Evolutionary conservation across 345 rosid genomes (phyloP), one percentile per base, ranked within the genome.

Genomic region (Ceriops tagal): DNA sequence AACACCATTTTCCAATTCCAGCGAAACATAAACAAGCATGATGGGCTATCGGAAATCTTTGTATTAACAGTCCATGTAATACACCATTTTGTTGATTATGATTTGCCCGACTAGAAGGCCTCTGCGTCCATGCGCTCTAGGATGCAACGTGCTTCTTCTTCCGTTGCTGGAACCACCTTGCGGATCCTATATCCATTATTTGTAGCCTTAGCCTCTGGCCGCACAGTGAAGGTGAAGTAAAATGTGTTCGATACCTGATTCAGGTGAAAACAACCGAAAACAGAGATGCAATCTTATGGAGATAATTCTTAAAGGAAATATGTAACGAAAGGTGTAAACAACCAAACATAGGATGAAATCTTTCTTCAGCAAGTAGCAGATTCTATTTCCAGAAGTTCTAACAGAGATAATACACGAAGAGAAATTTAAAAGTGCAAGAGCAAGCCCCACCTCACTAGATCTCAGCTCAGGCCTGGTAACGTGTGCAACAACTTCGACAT

Each of bases 391-490:
- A 43, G 19, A 43, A 43, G 49, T 13, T 43, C 49, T 43, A 13
- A 43, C 18, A 15, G 49, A 43, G 18, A 3, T 15, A 13, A 43
- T 43, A 11, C 4, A 43, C 3, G 18, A 15, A 43, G 49, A 15
- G 49, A 43, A 43, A 43, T 43, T 43, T 43, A 13, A 43, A 43
- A 19, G 18, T 7, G 9, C 57, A 53, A 53, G 58, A n/a, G 58
- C 26, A 53, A 51, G 59, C 31, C 63, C 63, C 75, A 89, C 99
- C 96, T 95, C 97, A 47, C 97, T 87, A 26, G 92, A 84, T 71
- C 96, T 85, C 49, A 95, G 74, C 88, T 95, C 99, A 20, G 97
- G 96, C 65, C 91, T 85, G 24, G 96, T 88, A 78, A 91, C 99
- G 81, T 95, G 97, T 37, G 99, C 99, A 62, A 91, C 93, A 58